Base-by-base conservation (phyloP, 2,329 filamentous ascomycete genomes). In the Cladosporium sp. region DNA sequence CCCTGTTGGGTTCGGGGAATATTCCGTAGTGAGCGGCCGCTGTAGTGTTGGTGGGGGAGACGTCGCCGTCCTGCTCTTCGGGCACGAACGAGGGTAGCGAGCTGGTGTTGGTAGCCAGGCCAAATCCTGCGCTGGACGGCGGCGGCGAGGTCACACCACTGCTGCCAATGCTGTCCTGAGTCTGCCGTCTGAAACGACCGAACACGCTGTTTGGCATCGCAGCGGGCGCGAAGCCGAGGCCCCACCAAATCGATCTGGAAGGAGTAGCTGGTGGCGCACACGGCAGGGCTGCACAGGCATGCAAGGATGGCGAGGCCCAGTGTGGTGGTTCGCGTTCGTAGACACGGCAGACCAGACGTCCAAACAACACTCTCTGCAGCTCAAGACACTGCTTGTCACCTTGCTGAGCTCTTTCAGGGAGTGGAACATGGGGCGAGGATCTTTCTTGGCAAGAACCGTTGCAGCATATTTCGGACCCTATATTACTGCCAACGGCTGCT, bases 171-270 rank as follows among this genome's bases (percentile, higher is more conserved):
- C 12, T 3, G 40, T 55, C 47, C 17, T 50, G 36, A 22, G 54
- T 40, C 24, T 58, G 56, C 19, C 56, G 32, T 34, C 50, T 54
- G 56, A 58, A 58, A 40, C 56, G 48, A 39, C 56, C 49, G 48
- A 58, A 58, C 20, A 58, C 56, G 25, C 56, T 54, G 47, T 42
- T 57, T 17, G 45, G 51, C 51, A 45, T 45, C 9, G 15, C 24
- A 10, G 37, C 24, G 22, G 34, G 36, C 42, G 42, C 22, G 24
- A 36, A 35, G 47, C 47, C 34, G 25, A 32, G 47, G 47, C 47
- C 47, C 47, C 47, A 50, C 47, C 47, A 17, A 6, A 13, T 9
- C 37, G 49, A 25, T 51, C 10, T 19, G 8, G 34, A 24, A 42
- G 39, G 45, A 20, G 28, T 15, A 36, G 28, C 10, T 20, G 28